These are phyloP conservation scores for Backusella australiensis DNA, from an alignment of 192 early-diverging fungal genomes.

Conservation along the genomic window DNA sequence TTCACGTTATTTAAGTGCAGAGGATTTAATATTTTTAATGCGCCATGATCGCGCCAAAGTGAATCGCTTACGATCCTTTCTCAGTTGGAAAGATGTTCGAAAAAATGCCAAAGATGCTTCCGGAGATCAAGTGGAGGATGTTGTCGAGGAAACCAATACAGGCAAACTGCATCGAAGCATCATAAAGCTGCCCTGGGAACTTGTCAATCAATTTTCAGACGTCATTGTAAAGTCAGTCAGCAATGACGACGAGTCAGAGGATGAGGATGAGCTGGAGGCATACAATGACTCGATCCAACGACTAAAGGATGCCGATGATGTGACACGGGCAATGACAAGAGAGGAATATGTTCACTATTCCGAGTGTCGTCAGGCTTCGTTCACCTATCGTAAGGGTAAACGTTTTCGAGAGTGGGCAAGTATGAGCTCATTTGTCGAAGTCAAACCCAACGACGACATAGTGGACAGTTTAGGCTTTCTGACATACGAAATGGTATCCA, in stretches of 20 bases:
- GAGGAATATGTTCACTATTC: conserved; percentile 99
- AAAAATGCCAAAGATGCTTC: conserved; percentile 86
- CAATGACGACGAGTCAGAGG: conserved; percentile 67
- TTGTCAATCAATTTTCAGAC: conserved; percentile 76
- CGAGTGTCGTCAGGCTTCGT: conserved; percentile 96
- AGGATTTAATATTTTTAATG: conserved; percentile 97
- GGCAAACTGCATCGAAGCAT: conserved; percentile 61
- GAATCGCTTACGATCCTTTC: conserved; percentile 83
- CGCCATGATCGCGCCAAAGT: conserved; percentile 94
- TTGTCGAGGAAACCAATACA: conserved; percentile 53
- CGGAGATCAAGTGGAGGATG: conserved; percentile 54
- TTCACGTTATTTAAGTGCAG: conserved; percentile 76
- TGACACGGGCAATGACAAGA: conserved; percentile 92
- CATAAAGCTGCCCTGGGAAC: conserved; percentile 93
- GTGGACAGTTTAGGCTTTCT: conserved; percentile 97
- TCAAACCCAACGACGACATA: conserved; percentile 89
- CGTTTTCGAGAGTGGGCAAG: conserved; percentile 95
- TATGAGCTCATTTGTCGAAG: conserved; percentile 85
- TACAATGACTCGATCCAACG: conserved; percentile 88
- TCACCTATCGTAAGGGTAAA: conserved; percentile 92
- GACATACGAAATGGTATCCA: conserved; percentile 92
- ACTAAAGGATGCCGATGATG: conserved; percentile 84
- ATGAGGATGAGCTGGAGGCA: conserved; percentile 88
- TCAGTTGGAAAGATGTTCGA: conserved; percentile 96
- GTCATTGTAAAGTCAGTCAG: conserved; percentile 26